Conservation (phyloP, 805 yeast species). For the Candida qinlingensis region DNA sequence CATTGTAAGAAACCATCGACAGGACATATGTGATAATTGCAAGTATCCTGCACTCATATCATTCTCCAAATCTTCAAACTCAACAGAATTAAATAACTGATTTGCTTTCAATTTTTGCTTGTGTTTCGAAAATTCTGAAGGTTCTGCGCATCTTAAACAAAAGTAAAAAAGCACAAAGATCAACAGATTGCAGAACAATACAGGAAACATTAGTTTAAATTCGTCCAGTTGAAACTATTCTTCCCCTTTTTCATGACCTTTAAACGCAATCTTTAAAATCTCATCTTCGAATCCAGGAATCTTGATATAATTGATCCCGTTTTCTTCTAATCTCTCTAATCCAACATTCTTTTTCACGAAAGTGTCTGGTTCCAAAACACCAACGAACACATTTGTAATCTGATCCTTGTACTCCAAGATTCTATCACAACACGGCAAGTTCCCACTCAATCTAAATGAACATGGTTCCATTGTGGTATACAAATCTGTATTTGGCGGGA, state of each 20-base stretch:
- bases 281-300: constrained; percentile 79
- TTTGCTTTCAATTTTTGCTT: no score
- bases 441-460: constrained; percentile 82
- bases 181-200: no score
- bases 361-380: constrained; percentile 84
- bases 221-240: background rate
- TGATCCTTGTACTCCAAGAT: constrained; percentile 41
- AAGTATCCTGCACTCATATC: no score
- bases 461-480: constrained; percentile 99
- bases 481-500: constrained; percentile 74
- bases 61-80: no score
- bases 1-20: no score
- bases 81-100: no score
- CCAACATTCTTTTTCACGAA: constrained; percentile 81
- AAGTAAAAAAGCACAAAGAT: no score
- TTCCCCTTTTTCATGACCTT: constrained; percentile 46
- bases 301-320: constrained; percentile 66
- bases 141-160: no score
- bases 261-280: constrained; percentile 62
- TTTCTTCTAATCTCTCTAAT: constrained; percentile 41
- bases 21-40: no score
- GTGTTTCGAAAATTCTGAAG: no score
- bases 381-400: constrained; percentile 79
- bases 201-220: no score
- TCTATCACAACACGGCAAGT: constrained; percentile 81